These are phyloP conservation scores for Plasmodium vinckei DNA, from an alignment of 169 alveolate genomes.

Conservation along the genomic window DNA sequence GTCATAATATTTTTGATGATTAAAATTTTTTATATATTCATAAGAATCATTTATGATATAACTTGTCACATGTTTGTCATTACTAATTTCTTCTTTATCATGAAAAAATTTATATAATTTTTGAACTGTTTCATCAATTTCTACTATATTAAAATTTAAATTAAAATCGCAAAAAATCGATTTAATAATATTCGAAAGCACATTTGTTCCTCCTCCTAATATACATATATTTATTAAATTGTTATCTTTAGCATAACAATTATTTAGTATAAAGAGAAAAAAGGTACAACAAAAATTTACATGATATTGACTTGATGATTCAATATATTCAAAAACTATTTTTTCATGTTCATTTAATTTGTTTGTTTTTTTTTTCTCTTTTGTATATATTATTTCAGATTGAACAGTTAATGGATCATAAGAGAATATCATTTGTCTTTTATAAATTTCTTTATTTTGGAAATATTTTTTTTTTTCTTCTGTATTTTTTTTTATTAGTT, in stretches of 20 bases:
- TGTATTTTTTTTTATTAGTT: slow-evolving; percentile 8
- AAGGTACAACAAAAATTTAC: slow-evolving; percentile 58
- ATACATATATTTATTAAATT: slow-evolving; percentile 38
- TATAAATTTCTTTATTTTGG: slow-evolving; percentile 54
- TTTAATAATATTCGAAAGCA: slow-evolving; percentile 62
- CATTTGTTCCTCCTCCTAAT: slow-evolving; percentile 77
- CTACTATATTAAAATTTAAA: slow-evolving; percentile 39
- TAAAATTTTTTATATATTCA: slow-evolving; percentile 31
- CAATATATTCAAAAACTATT: slow-evolving; percentile 48
- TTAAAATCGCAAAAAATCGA: slow-evolving; percentile 29
- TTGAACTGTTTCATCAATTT: slow-evolving; percentile 66
- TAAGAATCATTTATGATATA: slow-evolving; percentile 57
- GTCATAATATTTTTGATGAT: slow-evolving; percentile 29
- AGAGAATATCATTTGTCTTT: slow-evolving; percentile 85
- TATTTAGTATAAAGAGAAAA: slow-evolving; percentile 40
- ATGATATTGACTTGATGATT: slow-evolving; percentile 75
- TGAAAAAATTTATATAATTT: slow-evolving; percentile 25
- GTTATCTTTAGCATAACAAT: background rate
- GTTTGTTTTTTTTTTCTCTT: background rate
- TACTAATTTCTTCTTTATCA: slow-evolving; percentile 9
- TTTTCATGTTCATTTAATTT: background rate
- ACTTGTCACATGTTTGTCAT: slow-evolving; percentile 34
- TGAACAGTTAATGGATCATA: slow-evolving; percentile 84
- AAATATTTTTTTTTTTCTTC: slow-evolving; percentile 39
- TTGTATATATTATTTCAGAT: slow-evolving; percentile 77